Evolutionary conservation across 345 rosid species (phyloP), one percentile per base, ranked within the genome.

Genomic region (Ricinus communis): DNA sequence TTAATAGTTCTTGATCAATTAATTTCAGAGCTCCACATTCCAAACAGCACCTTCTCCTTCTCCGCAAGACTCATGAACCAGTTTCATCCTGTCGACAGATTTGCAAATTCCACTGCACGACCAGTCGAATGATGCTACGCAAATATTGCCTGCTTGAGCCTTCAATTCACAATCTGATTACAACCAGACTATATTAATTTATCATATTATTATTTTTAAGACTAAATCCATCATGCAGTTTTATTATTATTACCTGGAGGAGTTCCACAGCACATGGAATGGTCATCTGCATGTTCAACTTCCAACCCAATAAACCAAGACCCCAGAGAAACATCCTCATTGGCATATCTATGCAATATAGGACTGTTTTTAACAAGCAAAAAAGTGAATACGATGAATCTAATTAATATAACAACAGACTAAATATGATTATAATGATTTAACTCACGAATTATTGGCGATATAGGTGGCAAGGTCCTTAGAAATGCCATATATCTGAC

Each of bases 81-180:
- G 65, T 53, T 73, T 70, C 91, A 93, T 91, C 60, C 94, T 76
- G 51, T 90, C 90, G 24, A 83, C 94, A 0, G 98, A 93, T 66
- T 85, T 89, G 83, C 97, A 91, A 41, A 91, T 80, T 10, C 98
- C 98, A 31, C 98, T 93, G 81, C 98, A 93, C 0, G 86, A 77
- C 91, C 94, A 91, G 73, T 93, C 98, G 41, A 88, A 93, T 8
- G 98, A 90, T 10, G 97, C 98, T 61, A 87, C 89, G 50, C 98
- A 93, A 9, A 80, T 76, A 31, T 88, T 86, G 31, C 97, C 98
- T 0, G 86, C 90, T 68, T 82, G 81, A 15, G 91, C 88, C 72
- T 91, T 93, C 89, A 86, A 80, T 47, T 84, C 86, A 55, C 98
- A 93, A 61, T 90, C 98, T 80, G 76, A n/a, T 18, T 9, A 46